Evolutionary conservation across 2,329 filamentous ascomycete genomes (phyloP).

Genomic region (Stenocarpella maydis): DNA sequence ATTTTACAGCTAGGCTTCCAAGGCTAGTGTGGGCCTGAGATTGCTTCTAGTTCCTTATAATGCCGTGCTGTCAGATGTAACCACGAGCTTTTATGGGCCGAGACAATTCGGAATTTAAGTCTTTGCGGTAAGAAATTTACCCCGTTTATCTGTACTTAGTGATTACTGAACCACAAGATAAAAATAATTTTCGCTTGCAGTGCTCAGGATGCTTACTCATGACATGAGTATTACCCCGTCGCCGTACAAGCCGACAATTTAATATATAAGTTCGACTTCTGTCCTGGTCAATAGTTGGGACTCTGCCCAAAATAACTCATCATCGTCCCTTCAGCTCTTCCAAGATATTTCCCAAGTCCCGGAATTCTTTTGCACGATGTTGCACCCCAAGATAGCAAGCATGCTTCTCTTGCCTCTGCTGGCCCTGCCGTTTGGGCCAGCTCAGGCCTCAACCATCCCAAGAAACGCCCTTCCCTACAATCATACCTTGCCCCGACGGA

Average conservation of each 20-base stretch:
- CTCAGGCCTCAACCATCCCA: background rate
- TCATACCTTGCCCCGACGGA: background rate
- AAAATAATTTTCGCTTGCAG: background rate
- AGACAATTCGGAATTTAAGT: background rate
- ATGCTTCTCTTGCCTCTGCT: background rate
- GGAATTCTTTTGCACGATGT: background rate
- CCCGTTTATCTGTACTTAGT: background rate
- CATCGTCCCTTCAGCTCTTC: background rate
- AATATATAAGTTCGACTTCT: background rate
- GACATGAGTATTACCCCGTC: background rate
- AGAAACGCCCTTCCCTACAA: background rate
- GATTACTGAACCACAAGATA: background rate
- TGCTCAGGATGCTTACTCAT: background rate
- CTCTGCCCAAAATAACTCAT: background rate
- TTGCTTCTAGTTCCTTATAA: too few species aligned
- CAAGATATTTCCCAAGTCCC: background rate
- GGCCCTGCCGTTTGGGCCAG: background rate
- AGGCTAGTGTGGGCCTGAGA: too few species aligned
- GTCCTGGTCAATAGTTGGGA: background rate
- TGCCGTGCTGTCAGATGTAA: background rate
- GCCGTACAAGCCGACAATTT: background rate
- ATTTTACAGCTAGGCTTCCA: too few species aligned
- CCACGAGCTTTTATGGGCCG: too few species aligned
- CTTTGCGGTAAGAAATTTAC: background rate
- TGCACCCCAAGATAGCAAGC: background rate